Evolutionary conservation across 2,329 filamentous ascomycete genomes (phyloP).

Genomic region (Hymenotorrendiella dingleyae): DNA sequence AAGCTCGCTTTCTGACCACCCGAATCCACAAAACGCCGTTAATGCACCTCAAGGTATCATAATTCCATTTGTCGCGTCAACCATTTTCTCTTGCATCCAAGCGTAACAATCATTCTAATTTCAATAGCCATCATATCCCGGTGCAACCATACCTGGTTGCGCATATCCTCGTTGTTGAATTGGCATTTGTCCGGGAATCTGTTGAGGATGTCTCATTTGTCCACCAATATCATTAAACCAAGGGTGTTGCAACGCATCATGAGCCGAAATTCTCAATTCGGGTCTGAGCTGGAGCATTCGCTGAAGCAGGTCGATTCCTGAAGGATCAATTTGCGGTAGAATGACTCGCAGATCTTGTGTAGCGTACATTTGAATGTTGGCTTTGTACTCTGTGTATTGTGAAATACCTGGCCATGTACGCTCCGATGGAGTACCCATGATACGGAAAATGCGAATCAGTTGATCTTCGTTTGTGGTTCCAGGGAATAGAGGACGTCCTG

Average conservation of each 20-base stretch:
- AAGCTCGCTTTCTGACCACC: background rate
- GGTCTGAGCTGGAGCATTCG: slow-evolving; percentile 90
- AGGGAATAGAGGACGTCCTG: slow-evolving; percentile 88
- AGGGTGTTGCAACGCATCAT: slow-evolving; percentile 79
- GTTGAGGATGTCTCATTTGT: slow-evolving; percentile 23
- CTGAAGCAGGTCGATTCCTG: slow-evolving; percentile 80
- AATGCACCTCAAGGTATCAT: slow-evolving; percentile 5
- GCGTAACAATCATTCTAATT: slow-evolving; percentile 11
- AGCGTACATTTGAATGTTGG: slow-evolving; percentile 87
- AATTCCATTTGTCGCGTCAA: background rate
- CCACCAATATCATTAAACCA: slow-evolving; percentile 74
- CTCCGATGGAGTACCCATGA: slow-evolving; percentile 97
- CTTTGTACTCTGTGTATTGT: slow-evolving; percentile 95
- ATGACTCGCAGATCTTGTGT: slow-evolving; percentile 86
- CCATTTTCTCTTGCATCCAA: background rate
- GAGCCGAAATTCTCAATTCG: slow-evolving; percentile 83
- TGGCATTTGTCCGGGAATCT: slow-evolving; percentile 15
- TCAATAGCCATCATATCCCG: slow-evolving; percentile 23
- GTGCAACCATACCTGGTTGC: slow-evolving; percentile 22
- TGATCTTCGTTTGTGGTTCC: slow-evolving; percentile 98
- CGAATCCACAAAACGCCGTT: background rate
- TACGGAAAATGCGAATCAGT: slow-evolving; percentile 90
- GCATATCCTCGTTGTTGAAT: slow-evolving; percentile 25
- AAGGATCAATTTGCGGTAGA: slow-evolving; percentile 80
- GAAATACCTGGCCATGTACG: slow-evolving; percentile 93